Conservation (phyloP, 805 yeast species). For the Candida awuae region DNA sequence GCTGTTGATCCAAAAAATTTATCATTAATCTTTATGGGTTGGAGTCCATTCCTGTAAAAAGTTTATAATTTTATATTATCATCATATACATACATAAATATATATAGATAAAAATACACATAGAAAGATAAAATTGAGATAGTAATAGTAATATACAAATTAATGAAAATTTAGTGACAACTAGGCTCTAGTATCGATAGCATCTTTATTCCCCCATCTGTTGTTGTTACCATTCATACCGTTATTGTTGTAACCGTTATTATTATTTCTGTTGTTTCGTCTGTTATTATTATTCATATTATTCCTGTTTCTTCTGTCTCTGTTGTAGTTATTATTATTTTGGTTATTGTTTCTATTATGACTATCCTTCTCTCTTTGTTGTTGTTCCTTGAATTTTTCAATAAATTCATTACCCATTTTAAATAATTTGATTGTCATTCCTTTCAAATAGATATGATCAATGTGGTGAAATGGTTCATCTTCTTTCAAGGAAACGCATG, state of each 20-base stretch:
- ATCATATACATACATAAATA: neutral
- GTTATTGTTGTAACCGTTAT: constrained; percentile 11
- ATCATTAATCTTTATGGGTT: constrained; percentile 71
- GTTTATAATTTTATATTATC: neutral
- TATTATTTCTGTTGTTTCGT: constrained; percentile 10
- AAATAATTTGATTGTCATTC: constrained; percentile 72
- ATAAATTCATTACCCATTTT: constrained; percentile 71
- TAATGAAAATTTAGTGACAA: no score
- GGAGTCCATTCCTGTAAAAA: constrained; percentile 64
- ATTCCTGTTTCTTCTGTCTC: constrained; percentile 7
- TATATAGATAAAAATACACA: neutral
- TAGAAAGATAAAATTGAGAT: no score
- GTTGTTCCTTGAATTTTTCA: constrained; percentile 65
- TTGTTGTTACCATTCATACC: constrained; percentile 25
- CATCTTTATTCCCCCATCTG: constrained; percentile 15
- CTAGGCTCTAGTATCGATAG: neutral
- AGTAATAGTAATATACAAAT: no score
- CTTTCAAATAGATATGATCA: constrained; percentile 74
- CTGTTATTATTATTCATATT: constrained; percentile 10
- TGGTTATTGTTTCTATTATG: constrained; percentile 19
- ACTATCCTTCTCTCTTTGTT: constrained; percentile 32
- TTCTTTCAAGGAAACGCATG: constrained; percentile 52
- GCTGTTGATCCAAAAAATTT: constrained; percentile 65
- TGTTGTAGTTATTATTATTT: constrained; percentile 19
- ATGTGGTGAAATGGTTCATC: constrained; percentile 57